These are phyloP conservation scores for Tylopilus sp. DNA, from an alignment of 768 basidiomycete genomes.

Conservation along the genomic window DNA sequence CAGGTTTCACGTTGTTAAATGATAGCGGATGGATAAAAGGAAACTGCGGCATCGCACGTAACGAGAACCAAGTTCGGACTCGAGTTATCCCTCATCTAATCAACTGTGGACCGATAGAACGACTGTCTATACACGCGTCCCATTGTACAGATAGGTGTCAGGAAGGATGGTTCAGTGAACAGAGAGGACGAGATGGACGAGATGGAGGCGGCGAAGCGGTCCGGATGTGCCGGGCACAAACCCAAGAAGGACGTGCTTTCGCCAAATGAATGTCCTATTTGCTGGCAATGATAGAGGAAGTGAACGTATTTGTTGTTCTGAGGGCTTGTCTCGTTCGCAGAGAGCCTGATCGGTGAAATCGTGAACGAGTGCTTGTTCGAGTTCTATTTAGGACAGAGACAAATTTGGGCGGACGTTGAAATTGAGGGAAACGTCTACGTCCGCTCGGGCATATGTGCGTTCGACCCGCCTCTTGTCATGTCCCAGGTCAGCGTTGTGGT, in stretches of 20 bases:
- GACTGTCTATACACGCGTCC: no score
- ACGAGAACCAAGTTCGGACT: no score
- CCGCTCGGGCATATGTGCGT: slow-evolving; percentile 6
- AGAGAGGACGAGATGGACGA: neutral
- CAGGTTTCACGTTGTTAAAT: neutral
- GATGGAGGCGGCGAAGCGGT: neutral
- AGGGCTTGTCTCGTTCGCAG: neutral
- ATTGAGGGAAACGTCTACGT: neutral
- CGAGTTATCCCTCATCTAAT: no score
- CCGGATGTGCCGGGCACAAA: neutral
- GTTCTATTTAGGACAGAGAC: slow-evolving; percentile 8
- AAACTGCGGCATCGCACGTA: neutral
- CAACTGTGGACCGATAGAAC: no score
- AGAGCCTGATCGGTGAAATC: neutral
- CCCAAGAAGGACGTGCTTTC: no score
- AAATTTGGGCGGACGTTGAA: slow-evolving; percentile 31
- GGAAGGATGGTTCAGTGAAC: no score
- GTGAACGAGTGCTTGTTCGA: slow-evolving; percentile 7
- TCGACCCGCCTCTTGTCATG: slow-evolving; percentile 13
- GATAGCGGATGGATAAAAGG: neutral
- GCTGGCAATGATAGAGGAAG: no score
- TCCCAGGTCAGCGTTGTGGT: slow-evolving; percentile 16
- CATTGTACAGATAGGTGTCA: no score
- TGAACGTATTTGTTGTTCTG: neutral
- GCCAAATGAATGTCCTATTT: no score